phyloP scores from a whole-genome alignment of 139 green algal species.

The Haematococcus lacustris region DNA sequence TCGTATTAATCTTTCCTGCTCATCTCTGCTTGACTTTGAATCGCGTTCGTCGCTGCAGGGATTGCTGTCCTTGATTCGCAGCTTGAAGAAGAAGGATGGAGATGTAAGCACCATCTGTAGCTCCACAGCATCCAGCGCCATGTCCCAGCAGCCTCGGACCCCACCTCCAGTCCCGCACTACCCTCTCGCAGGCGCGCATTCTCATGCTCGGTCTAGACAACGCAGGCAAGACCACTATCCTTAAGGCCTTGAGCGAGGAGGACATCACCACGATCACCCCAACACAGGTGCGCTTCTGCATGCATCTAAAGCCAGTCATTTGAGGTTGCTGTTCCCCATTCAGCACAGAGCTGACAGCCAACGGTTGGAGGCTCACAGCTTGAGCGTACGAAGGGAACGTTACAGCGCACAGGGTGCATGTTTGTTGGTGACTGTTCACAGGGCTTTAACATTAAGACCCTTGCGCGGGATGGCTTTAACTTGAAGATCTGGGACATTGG shows the following conservation, averaged over 20 bases:
- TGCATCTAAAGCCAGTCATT: no score
- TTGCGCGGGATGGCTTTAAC: conserved; percentile 74
- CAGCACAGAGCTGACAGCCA: no score
- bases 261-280: conserved; percentile 76
- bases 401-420: no score
- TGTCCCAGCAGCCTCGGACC: no score
- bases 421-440: no score
- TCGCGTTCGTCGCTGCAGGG: conserved; percentile 46
- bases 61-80: conserved; percentile 47
- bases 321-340: no score
- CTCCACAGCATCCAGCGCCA: no score
- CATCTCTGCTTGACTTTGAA: no score
- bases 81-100: conserved; percentile 54
- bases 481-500: conserved; percentile 84
- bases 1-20: no score
- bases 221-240: conserved; percentile 78
- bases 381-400: no score
- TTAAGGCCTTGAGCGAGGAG: conserved; percentile 69
- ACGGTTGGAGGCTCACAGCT: no score
- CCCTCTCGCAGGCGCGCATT: conserved; percentile 61
- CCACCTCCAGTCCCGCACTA: no score
- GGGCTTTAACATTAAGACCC: conserved; percentile 84
- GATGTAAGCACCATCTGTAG: conserved; percentile 32
- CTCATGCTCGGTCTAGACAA: conserved; percentile 78
- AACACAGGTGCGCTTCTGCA: conserved; percentile 41